phyloP scores from a whole-genome alignment of 768 basidiomycete species.

The Pulveroboletus sp. region DNA sequence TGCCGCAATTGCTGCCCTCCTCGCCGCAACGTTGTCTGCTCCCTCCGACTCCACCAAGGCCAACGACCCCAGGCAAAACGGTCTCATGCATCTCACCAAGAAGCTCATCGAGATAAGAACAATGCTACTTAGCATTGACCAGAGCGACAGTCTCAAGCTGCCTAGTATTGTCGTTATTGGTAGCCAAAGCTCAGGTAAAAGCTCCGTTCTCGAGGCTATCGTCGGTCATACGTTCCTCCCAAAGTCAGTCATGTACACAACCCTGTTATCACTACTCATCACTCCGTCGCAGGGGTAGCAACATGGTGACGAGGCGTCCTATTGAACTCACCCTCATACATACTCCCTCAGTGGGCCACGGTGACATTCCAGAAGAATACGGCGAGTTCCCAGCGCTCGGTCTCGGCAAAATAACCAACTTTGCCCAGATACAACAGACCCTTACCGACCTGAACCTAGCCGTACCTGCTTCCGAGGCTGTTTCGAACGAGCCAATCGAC shows the following conservation, averaged over 20 bases:
- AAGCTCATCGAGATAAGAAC: constrained; percentile 95
- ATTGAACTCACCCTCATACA: constrained; percentile 97
- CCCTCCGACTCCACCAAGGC: constrained; percentile 50
- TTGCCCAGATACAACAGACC: constrained; percentile 86
- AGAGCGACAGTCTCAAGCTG: constrained; percentile 88
- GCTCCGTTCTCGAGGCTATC: constrained; percentile 93
- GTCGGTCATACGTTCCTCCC: constrained; percentile 98
- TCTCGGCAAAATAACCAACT: constrained; percentile 85
- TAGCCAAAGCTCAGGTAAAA: constrained; percentile 98
- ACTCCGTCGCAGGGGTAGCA: constrained; percentile 68
- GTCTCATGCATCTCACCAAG: constrained; percentile 87
- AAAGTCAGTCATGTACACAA: constrained; percentile 60
- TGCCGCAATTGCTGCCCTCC: constrained; percentile 64
- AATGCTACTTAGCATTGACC: constrained; percentile 94
- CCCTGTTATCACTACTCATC: background rate
- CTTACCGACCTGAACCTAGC: constrained; percentile 94
- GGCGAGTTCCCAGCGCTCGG: constrained; percentile 93
- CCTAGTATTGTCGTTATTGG: constrained; percentile 99
- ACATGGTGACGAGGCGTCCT: constrained; percentile 98
- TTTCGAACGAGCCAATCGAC: constrained; percentile 94
- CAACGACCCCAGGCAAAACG: constrained; percentile 55
- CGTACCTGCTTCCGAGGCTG: constrained; percentile 83
- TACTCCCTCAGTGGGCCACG: constrained; percentile 56
- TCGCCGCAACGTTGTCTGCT: constrained; percentile 75
- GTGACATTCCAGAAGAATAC: constrained; percentile 65